Conservation (phyloP, 176 grass and related monocot genomes). For the Oryza rufipogon region DNA sequence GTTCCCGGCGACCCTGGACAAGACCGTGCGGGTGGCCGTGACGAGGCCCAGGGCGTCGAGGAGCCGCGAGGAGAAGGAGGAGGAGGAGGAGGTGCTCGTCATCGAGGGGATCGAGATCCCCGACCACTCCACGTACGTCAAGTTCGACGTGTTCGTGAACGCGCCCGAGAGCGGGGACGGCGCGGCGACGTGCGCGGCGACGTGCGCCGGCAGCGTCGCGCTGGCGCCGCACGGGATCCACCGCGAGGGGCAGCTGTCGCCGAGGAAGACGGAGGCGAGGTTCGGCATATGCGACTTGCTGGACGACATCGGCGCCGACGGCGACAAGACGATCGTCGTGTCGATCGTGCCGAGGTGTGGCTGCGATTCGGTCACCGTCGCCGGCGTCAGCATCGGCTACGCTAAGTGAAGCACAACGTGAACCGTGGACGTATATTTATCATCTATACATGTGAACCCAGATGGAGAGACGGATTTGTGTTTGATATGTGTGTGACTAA, state of each 20-base stretch:
- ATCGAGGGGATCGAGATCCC: constrained; percentile 54
- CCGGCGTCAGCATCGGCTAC: constrained; percentile 52
- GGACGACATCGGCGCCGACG: constrained; percentile 56
- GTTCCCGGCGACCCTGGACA: constrained; percentile 47
- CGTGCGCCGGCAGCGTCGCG: constrained; percentile 67
- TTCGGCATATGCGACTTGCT: constrained; percentile 71
- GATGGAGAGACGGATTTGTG: not conserved
- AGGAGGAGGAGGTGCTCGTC: constrained; percentile 67
- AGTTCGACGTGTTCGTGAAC: constrained; percentile 81
- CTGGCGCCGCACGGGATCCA: constrained; percentile 55
- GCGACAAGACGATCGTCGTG: constrained; percentile 51
- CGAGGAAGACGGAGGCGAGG: constrained; percentile 49
- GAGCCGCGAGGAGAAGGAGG: constrained; percentile 51
- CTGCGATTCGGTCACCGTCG: constrained; percentile 43
- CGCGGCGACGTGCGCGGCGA: not conserved
- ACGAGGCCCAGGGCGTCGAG: constrained; percentile 45
- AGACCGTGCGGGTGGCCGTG: constrained; percentile 43
- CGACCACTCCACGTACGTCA: constrained; percentile 46
- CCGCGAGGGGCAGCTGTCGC: not conserved
- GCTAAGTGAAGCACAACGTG: constrained; percentile 30
- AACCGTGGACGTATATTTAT: not conserved
- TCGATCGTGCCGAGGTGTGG: constrained; percentile 59
- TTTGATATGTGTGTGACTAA: not conserved
- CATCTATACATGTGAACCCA: too few relatives aligned
- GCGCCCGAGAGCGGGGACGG: constrained; percentile 5